These are phyloP conservation scores for Exophiala mesophila DNA, from an alignment of 2,329 filamentous ascomycete genomes.

Conservation along the genomic window DNA sequence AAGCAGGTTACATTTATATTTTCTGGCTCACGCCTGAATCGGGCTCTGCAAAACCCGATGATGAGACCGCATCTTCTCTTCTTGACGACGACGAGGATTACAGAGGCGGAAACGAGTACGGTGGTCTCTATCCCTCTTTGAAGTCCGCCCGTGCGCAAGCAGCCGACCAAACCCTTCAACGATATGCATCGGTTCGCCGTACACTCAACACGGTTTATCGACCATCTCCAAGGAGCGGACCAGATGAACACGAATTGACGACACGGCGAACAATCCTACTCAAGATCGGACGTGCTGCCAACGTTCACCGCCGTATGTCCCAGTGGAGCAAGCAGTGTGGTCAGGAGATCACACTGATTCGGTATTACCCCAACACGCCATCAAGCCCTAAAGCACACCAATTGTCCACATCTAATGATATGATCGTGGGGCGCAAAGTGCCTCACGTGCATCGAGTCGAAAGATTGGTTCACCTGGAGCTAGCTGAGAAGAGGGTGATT, in stretches of 20 bases:
- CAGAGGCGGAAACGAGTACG: background rate
- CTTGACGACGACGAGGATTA: constrained; percentile 35
- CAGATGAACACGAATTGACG: constrained; percentile 22
- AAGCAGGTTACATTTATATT: constrained; percentile 94
- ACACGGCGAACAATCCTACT: constrained; percentile 58
- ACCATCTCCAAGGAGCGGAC: constrained; percentile 4
- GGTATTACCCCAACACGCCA: constrained; percentile 81
- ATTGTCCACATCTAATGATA: constrained; percentile 14
- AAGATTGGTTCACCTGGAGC: constrained; percentile 81
- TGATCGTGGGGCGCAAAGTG: constrained; percentile 55
- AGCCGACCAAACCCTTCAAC: constrained; percentile 36
- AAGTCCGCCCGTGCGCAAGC: constrained; percentile 23
- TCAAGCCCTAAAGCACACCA: constrained; percentile 34
- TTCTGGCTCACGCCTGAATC: constrained; percentile 84
- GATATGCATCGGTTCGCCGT: constrained; percentile 27
- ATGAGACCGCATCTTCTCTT: constrained; percentile 56
- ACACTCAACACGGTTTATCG: constrained; percentile 27
- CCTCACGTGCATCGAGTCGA: constrained; percentile 85
- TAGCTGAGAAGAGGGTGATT: constrained; percentile 57
- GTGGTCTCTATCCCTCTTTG: constrained; percentile 1
- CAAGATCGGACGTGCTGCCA: constrained; percentile 65
- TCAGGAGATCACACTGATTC: constrained; percentile 77
- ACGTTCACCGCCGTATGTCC: constrained; percentile 84
- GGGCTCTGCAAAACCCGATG: constrained; percentile 50
- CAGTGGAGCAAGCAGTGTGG: constrained; percentile 94